Evolutionary conservation across 1,139 yeast species (phyloP).

Genomic region (Pichia sp.): DNA sequence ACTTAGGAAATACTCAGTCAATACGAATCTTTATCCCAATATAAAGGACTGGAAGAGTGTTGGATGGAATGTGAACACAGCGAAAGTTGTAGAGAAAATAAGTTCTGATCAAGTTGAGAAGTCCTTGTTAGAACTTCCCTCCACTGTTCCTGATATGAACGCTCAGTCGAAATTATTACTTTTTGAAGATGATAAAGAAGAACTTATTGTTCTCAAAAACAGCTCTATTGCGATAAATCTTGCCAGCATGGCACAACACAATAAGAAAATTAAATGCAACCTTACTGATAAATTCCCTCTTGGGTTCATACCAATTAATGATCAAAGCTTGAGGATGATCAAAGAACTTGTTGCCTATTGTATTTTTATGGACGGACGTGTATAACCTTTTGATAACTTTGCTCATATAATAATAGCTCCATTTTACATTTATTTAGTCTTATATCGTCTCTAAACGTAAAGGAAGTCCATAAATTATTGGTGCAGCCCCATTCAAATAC

Average conservation of each 20-base stretch:
- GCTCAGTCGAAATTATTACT: not conserved
- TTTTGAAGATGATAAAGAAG: not conserved
- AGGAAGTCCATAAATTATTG: constrained; percentile 76
- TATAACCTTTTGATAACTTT: not conserved
- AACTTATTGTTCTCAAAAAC: not conserved
- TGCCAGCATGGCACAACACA: not conserved
- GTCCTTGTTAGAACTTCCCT: not conserved
- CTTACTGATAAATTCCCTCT: not conserved
- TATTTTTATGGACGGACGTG: not conserved
- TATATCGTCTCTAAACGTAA: constrained; percentile 25
- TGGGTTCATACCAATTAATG: not conserved
- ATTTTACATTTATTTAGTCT: too few relatives aligned
- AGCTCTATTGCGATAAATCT: not conserved
- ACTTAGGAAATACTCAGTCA: constrained; percentile 1
- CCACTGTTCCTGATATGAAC: not conserved
- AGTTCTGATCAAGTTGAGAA: not conserved
- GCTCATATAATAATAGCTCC: not conserved
- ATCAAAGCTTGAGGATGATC: not conserved
- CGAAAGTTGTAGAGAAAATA: constrained; percentile 9
- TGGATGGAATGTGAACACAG: constrained; percentile 13
- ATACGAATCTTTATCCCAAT: constrained; percentile 2
- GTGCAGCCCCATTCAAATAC: constrained; percentile 77
- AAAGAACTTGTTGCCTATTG: not conserved
- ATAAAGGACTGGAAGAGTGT: not conserved
- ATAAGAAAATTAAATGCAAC: not conserved